Percentiles rank a stretch among this genome's conserved stretches.
These are phyloP conservation scores for Arabidopsis suecica DNA, from an alignment of 345 rosid species.

Conservation along the genomic window DNA sequence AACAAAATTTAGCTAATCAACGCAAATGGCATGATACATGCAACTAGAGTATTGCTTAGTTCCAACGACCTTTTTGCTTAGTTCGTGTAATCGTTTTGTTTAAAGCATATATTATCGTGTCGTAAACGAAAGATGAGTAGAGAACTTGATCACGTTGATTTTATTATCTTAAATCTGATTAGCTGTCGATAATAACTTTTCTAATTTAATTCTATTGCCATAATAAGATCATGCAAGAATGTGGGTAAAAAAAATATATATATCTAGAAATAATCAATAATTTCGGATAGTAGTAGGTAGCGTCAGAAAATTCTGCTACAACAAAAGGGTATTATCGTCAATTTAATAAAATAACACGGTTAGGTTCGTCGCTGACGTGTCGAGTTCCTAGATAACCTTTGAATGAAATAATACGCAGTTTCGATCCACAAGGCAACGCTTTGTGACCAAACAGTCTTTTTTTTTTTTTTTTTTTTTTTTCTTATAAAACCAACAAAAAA, in stretches of 20 bases:
- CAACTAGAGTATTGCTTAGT: not conserved
- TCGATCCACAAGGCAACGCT: constrained; percentile 45
- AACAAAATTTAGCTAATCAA: not conserved
- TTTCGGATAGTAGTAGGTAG: constrained; percentile 31
- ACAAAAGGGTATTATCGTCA: constrained; percentile 30
- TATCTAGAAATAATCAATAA: constrained; percentile 19
- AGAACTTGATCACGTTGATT: constrained; percentile 29
- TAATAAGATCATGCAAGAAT: constrained; percentile 39
- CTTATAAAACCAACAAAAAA: not conserved
- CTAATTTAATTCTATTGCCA: not conserved
- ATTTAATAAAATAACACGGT: constrained; percentile 25
- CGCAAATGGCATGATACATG: constrained; percentile 6
- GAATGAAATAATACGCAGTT: constrained; percentile 26
- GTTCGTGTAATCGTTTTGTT: no score
- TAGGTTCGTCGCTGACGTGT: constrained; percentile 46
- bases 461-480: not conserved
- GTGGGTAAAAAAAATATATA: constrained; percentile 26
- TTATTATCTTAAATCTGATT: not conserved
- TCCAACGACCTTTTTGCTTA: not conserved
- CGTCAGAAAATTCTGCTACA: constrained; percentile 23
- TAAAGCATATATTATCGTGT: not conserved
- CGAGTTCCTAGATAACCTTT: constrained; percentile 34
- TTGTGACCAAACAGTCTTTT: constrained; percentile 46
- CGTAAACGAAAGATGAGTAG: constrained; percentile 30
- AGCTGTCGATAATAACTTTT: constrained; percentile 8